A percentile compares a stretch with the other conserved stretches of the same genome.
These are phyloP conservation scores for Metarhizium humberi DNA, from an alignment of 2,329 filamentous ascomycete species.

Conservation along the genomic window DNA sequence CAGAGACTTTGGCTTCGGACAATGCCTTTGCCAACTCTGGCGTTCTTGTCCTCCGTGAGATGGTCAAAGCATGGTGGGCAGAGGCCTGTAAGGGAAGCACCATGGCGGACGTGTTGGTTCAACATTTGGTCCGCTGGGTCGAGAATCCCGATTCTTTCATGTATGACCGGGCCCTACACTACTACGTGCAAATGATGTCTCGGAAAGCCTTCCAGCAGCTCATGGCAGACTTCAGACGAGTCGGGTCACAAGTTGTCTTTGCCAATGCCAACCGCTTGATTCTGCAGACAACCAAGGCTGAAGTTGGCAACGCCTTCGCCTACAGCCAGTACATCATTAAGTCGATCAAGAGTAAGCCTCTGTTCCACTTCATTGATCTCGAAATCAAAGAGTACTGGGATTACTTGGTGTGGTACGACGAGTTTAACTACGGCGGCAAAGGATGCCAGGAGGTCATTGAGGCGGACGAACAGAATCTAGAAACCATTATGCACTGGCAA, in stretches of 20 bases:
- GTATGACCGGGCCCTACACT: slow-evolving; percentile 87
- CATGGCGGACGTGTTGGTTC: slow-evolving; percentile 97
- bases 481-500: slow-evolving; percentile 98
- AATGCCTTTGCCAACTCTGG: slow-evolving; percentile 90
- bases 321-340: slow-evolving; percentile 98
- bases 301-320: slow-evolving; percentile 92
- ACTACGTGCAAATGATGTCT: slow-evolving; percentile 98
- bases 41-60: slow-evolving; percentile 83
- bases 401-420: slow-evolving; percentile 96
- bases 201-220: slow-evolving; percentile 94
- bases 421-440: slow-evolving; percentile 97
- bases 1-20: slow-evolving; percentile 62
- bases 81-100: slow-evolving; percentile 83
- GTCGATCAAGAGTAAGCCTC: slow-evolving; percentile 87
- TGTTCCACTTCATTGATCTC: slow-evolving; percentile 95
- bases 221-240: slow-evolving; percentile 91
- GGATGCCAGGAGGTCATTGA: slow-evolving; percentile 78
- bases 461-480: slow-evolving; percentile 61
- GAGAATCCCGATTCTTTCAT: slow-evolving; percentile 89
- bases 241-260: slow-evolving; percentile 93
- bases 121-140: slow-evolving; percentile 95
- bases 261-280: slow-evolving; percentile 83
- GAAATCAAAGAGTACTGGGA: slow-evolving; percentile 99
- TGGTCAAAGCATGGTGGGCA: slow-evolving; percentile 98
- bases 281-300: slow-evolving; percentile 90